These are phyloP conservation scores for Xylaria cubensis DNA, from an alignment of 495 filamentous ascomycete genomes.

Conservation along the genomic window DNA sequence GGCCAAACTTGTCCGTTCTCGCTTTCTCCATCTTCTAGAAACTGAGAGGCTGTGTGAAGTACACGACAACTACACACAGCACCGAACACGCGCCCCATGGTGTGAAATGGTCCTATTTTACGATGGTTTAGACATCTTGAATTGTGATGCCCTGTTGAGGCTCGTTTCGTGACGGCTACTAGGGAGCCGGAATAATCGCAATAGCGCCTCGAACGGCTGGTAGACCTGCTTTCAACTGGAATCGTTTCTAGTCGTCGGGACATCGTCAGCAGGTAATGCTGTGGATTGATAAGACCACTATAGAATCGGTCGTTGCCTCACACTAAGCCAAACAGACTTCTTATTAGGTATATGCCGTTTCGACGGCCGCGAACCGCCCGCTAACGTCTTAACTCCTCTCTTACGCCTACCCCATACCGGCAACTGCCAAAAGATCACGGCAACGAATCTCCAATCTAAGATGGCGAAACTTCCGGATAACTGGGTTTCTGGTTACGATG, in stretches of 20 bases:
- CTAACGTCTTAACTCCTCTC: conserved; percentile 1
- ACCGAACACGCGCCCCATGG: background rate
- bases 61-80: background rate
- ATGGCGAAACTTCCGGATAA: conserved; percentile 45
- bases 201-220: background rate
- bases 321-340: background rate
- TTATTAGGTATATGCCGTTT: background rate
- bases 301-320: background rate
- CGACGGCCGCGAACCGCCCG: background rate
- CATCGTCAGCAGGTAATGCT: background rate
- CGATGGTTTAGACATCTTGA: background rate
- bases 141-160: background rate
- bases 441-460: conserved; percentile 34
- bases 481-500: conserved; percentile 59
- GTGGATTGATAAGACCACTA: background rate
- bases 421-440: conserved; percentile 14
- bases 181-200: background rate
- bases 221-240: background rate
- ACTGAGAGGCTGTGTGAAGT: background rate
- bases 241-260: background rate
- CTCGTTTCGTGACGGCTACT: background rate
- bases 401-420: background rate
- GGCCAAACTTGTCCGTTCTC: background rate
- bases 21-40: background rate
- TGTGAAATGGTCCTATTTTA: background rate